These are phyloP conservation scores for Lactarius vividus DNA, from an alignment of 768 basidiomycete species.

Conservation along the genomic window DNA sequence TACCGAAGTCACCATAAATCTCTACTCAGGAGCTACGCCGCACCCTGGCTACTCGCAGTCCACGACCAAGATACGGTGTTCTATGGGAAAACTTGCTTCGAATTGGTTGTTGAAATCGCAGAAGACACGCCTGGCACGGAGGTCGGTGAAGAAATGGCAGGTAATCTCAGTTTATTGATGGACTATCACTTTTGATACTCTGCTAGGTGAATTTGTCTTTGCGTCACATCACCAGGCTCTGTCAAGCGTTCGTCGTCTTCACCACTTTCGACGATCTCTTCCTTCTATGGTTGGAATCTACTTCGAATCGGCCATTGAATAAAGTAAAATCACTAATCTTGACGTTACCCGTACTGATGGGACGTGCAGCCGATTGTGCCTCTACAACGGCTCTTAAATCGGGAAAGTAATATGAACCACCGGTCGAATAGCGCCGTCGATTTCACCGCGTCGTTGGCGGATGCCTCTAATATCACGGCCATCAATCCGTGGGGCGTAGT, in stretches of 20 bases:
- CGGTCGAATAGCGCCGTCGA: conserved; percentile 41
- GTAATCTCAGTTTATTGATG: not conserved
- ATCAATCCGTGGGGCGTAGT: conserved; percentile 59
- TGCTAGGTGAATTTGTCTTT: conserved; percentile 33
- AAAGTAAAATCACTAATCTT: conserved; percentile 38
- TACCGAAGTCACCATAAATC: conserved; percentile 60
- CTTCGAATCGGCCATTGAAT: conserved; percentile 37
- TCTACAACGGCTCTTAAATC: conserved; percentile 55
- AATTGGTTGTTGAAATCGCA: conserved; percentile 49
- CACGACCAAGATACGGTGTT: conserved; percentile 56
- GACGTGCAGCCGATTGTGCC: conserved; percentile 47
- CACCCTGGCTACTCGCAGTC: conserved; percentile 67
- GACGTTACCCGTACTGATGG: conserved; percentile 9
- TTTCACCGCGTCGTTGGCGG: conserved; percentile 32
- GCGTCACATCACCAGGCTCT: conserved; percentile 51
- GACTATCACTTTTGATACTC: not conserved
- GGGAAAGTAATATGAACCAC: conserved; percentile 46
- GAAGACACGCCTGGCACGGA: conserved; percentile 30
- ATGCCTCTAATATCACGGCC: conserved; percentile 32
- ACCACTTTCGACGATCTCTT: conserved; percentile 57
- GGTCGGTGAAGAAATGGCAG: conserved; percentile 9
- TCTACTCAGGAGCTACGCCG: conserved; percentile 54
- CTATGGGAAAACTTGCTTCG: conserved; percentile 55
- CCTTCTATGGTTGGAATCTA: conserved; percentile 54
- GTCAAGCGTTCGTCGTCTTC: conserved; percentile 53